These are phyloP conservation scores for Echites panduratus DNA, from an alignment of 257 asterid species.

Conservation along the genomic window DNA sequence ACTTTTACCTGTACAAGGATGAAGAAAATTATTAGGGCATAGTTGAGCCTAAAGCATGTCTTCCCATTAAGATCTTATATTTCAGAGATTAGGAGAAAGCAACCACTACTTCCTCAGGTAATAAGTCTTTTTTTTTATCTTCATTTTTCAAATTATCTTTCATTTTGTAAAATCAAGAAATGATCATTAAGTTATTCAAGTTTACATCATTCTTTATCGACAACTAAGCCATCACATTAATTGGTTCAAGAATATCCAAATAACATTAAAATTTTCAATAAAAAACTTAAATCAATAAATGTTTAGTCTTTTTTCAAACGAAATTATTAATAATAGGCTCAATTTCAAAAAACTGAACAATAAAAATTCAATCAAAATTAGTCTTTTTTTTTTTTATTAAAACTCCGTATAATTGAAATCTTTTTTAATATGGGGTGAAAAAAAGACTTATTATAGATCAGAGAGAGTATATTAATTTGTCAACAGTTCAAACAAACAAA, in stretches of 20 bases:
- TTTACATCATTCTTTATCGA: neutral
- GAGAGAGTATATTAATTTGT: neutral
- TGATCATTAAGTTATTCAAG: no score
- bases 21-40: conserved; percentile 6
- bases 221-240: neutral
- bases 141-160: neutral
- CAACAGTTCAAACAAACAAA: neutral
- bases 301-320: neutral
- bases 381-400: neutral
- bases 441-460: neutral
- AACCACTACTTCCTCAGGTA: neutral
- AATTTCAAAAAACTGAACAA: neutral
- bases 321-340: no score
- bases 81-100: neutral
- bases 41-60: neutral
- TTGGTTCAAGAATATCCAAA: neutral
- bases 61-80: conserved; percentile 1
- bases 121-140: neutral
- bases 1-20: conserved; percentile 65
- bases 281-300: neutral
- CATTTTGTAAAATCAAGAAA: neutral
- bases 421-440: neutral
- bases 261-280: no score
- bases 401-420: neutral
- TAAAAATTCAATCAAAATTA: no score